Evolutionary conservation across 208 protist genomes (phyloP), one percentile per base, ranked within the genome.

Genomic region (Blastocrithidia nonstop): DNA sequence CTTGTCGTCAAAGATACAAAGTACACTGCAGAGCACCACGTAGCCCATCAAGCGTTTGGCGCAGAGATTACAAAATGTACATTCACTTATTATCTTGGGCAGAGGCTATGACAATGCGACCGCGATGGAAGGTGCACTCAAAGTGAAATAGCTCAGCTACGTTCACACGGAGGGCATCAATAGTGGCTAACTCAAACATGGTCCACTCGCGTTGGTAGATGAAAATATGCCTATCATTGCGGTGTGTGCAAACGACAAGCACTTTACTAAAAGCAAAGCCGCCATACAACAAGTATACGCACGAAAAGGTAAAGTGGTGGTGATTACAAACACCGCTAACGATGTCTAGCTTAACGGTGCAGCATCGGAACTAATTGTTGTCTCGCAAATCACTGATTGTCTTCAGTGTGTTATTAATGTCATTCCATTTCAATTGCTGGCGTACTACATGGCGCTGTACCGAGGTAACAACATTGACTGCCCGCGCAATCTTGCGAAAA

Each of bases 111-210:
- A 96, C 46, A 88, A 89, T 51, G 66, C 90, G 13, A 95, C 89
- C 3, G 79, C 75, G 22, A 50, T 96, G 27, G 96, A 98, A 66
- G 93, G 88, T 11, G 81, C 93, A 13, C 67, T 97, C 22, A 98
- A 98, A 58, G 71, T 98, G 44, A 98, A 98, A 63, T 96, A 99
- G 70, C 60, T 98, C 29, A 89, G 75, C 8, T 99, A 99, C 71
- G 80, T 98, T 16, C 94, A 98, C 60, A 87, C 93, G 4, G 97
- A 99, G 57, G 95, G 94, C 35, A 95, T 97, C 45, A 74, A 91
- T 43, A 73, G 75, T 1, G 96, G 96, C 5, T 95, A 97, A 47
- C 71, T 99, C 6, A 99, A 98, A 71, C 97, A 99, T 52, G 97
- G 97, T 6, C 93, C 97, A 8, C 79, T 98, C 11, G 96, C 97